Evolutionary conservation across 1,284 basidiomycete species (phyloP).

Genomic region (Apiotrichum sp.): DNA sequence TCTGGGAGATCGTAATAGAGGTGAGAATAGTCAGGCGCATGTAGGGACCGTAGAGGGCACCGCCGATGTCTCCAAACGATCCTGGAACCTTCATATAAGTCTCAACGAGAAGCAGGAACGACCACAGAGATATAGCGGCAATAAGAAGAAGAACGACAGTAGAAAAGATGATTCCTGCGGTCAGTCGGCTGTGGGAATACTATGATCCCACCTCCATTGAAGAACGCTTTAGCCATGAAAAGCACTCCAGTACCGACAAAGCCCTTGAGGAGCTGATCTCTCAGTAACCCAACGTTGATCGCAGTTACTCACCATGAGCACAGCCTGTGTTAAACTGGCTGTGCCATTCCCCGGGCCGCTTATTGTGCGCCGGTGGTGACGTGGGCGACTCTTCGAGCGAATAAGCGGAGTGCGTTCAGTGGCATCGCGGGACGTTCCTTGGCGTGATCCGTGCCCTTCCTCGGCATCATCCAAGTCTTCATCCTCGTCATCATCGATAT

Average conservation of each 20-base stretch:
- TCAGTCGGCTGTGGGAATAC: not conserved
- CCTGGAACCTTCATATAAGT: constrained; percentile 85
- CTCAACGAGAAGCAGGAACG: constrained; percentile 86
- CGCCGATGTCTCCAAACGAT: constrained; percentile 95
- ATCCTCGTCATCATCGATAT: constrained; percentile 56
- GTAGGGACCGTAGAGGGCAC: constrained; percentile 81
- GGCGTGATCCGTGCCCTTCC: constrained; percentile 1
- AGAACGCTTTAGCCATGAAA: constrained; percentile 95
- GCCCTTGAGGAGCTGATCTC: constrained; percentile 75
- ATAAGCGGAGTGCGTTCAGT: constrained; percentile 13
- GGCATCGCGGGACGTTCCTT: constrained; percentile 2
- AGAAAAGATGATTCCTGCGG: constrained; percentile 73
- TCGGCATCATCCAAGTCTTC: constrained; percentile 8
- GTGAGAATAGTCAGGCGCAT: constrained; percentile 85
- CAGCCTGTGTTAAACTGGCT: constrained; percentile 79
- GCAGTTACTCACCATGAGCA: constrained; percentile 66
- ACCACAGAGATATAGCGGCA: constrained; percentile 82
- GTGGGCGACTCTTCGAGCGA: constrained; percentile 48
- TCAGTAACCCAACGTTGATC: not conserved
- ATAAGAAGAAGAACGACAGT: constrained; percentile 69
- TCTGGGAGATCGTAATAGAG: constrained; percentile 84
- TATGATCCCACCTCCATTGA: constrained; percentile 63
- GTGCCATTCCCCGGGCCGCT: constrained; percentile 60
- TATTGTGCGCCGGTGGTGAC: constrained; percentile 52
- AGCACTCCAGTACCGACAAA: constrained; percentile 96